Percentiles rank a stretch among this genome's conserved stretches.
Evolutionary conservation across 2,329 filamentous ascomycete species (phyloP).

Genomic region (Aspergillus tanneri): DNA sequence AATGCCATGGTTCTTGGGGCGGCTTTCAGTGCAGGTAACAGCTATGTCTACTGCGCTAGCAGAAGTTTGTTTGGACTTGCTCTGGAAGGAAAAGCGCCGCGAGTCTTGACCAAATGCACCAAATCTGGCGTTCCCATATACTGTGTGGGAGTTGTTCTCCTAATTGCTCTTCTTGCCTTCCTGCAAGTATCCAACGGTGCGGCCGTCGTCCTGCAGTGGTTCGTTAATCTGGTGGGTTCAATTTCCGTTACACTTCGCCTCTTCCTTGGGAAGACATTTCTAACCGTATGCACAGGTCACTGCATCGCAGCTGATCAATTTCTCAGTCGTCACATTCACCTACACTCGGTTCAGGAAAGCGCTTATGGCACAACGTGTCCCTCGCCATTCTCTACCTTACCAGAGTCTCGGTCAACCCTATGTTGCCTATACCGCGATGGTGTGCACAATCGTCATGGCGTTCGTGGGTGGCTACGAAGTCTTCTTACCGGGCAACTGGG

Average conservation of each 20-base stretch:
- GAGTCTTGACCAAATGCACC: conserved; percentile 63
- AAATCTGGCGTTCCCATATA: conserved; percentile 69
- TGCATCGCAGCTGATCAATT: conserved; percentile 73
- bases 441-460: conserved; percentile 66
- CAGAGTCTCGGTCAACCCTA: conserved; percentile 69
- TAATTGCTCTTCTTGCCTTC: conserved; percentile 70
- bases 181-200: conserved; percentile 67
- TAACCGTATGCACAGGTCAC: conserved; percentile 52
- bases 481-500: conserved; percentile 69
- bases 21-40: conserved; percentile 68
- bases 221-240: conserved; percentile 59
- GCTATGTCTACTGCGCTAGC: conserved; percentile 66
- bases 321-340: conserved; percentile 65
- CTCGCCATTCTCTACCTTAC: conserved; percentile 68
- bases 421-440: conserved; percentile 65
- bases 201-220: conserved; percentile 69
- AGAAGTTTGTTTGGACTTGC: conserved; percentile 68
- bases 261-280: neutral
- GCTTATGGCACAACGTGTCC: conserved; percentile 66
- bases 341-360: conserved; percentile 73
- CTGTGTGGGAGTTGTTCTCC: conserved; percentile 65
- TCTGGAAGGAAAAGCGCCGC: conserved; percentile 67
- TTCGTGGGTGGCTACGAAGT: conserved; percentile 75
- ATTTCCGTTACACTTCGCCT: neutral
- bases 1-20: conserved; percentile 70